phyloP scores from a whole-genome alignment of 192 early-diverging fungal species.

The Dispira parvispora region DNA sequence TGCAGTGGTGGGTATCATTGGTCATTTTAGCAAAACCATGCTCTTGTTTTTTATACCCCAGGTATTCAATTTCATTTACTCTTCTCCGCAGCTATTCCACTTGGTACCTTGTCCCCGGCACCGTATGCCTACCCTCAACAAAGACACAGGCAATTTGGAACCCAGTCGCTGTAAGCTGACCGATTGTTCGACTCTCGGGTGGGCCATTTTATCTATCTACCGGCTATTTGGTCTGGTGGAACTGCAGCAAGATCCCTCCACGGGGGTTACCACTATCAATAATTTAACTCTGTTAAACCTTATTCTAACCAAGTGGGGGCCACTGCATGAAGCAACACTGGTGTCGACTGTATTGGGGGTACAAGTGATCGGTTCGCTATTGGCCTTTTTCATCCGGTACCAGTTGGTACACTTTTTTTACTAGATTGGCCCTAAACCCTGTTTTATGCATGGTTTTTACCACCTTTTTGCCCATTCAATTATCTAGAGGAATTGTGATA shows the following conservation, averaged over 20 bases:
- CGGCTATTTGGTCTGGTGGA: not conserved
- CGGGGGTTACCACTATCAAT: constrained; percentile 41
- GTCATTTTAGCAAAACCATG: constrained; percentile 86
- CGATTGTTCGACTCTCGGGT: not conserved
- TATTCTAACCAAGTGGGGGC: constrained; percentile 60
- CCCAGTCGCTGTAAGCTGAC: not conserved
- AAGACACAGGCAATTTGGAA: constrained; percentile 23
- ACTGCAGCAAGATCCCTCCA: constrained; percentile 24
- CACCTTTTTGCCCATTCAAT: too few relatives aligned
- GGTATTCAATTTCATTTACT: constrained; percentile 94
- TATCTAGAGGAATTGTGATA: too few relatives aligned
- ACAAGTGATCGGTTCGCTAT: constrained; percentile 42
- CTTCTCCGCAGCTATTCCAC: constrained; percentile 83
- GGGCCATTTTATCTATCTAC: constrained; percentile 14
- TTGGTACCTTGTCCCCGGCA: constrained; percentile 93
- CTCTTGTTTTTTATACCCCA: constrained; percentile 91
- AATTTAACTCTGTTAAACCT: constrained; percentile 91
- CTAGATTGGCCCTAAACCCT: constrained; percentile 13
- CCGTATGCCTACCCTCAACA: constrained; percentile 57
- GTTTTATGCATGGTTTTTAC: too few relatives aligned
- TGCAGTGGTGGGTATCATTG: constrained; percentile 89
- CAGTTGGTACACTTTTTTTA: constrained; percentile 70
- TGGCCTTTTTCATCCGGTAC: constrained; percentile 75
- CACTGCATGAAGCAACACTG: constrained; percentile 48
- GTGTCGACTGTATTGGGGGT: constrained; percentile 41